These are phyloP conservation scores for Selaginella moellendorffii DNA, from an alignment of 75 land plant genomes.

Conservation along the genomic window DNA sequence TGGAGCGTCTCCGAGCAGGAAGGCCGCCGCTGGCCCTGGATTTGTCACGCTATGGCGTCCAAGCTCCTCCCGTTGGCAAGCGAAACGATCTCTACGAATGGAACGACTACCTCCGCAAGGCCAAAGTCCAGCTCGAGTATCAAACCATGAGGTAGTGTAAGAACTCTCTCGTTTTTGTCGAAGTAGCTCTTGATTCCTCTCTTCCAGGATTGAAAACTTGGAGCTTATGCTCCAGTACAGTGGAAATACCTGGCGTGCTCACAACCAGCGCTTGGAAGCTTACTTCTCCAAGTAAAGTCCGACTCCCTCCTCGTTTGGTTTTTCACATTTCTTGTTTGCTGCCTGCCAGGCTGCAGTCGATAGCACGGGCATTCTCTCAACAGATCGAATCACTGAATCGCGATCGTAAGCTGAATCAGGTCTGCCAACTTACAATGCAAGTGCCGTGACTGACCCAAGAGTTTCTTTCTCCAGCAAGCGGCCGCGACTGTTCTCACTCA, in stretches of 20 bases:
- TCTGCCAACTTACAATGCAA: conserved; percentile 6
- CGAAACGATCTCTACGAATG: conserved; percentile 73
- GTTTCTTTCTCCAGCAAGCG: conserved; percentile 44
- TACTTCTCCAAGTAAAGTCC: conserved; percentile 48
- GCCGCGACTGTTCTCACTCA: conserved; percentile 54
- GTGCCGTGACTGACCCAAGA: background rate
- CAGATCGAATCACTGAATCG: conserved; percentile 80
- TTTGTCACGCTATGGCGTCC: conserved; percentile 59
- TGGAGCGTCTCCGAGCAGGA: conserved; percentile 74
- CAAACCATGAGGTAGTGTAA: conserved; percentile 43
- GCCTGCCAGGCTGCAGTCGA: conserved; percentile 43
- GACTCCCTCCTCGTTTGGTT: conserved; percentile 11
- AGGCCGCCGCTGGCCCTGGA: conserved; percentile 66
- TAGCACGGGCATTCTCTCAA: conserved; percentile 40
- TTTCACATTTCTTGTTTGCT: conserved; percentile 24
- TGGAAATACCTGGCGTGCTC: conserved; percentile 54
- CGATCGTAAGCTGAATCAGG: conserved; percentile 88
- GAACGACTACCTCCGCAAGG: conserved; percentile 61
- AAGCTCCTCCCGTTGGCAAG: conserved; percentile 49
- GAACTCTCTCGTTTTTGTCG: background rate
- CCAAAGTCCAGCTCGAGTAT: conserved; percentile 65
- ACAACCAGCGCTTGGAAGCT: conserved; percentile 62
- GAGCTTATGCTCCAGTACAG: conserved; percentile 79
- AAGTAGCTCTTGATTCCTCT: background rate
- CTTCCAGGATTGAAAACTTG: conserved; percentile 61